These are phyloP conservation scores for Mortierella sp. DNA, from an alignment of 371 early-diverging fungal genomes.

Conservation along the genomic window DNA sequence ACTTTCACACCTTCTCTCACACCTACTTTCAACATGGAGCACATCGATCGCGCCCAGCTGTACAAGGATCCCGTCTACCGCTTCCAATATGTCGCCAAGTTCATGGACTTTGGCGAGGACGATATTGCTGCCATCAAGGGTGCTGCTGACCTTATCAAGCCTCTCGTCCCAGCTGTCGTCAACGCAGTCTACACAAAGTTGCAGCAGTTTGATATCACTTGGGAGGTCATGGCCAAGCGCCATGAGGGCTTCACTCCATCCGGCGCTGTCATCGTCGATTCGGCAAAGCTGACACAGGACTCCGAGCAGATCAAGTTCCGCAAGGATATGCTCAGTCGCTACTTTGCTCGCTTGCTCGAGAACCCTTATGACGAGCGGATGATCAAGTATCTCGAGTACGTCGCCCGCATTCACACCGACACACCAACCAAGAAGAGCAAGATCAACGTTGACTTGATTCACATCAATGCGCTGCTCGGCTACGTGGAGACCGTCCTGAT, in stretches of 20 bases:
- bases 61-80: constrained; percentile 79
- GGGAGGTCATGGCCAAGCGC: constrained; percentile 70
- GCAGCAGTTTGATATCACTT: constrained; percentile 71
- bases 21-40: constrained; percentile 48
- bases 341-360: constrained; percentile 76
- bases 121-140: constrained; percentile 72
- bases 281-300: constrained; percentile 63
- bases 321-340: constrained; percentile 79
- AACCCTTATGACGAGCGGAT: constrained; percentile 80
- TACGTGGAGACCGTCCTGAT: constrained; percentile 75
- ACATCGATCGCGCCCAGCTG: constrained; percentile 70
- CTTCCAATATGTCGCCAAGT: constrained; percentile 74
- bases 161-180: constrained; percentile 82
- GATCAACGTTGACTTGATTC: constrained; percentile 85
- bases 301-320: constrained; percentile 85
- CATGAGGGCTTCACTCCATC: constrained; percentile 72
- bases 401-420: constrained; percentile 77
- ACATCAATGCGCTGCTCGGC: constrained; percentile 81
- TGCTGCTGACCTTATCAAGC: constrained; percentile 71
- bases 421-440: constrained; percentile 79
- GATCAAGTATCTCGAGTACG: constrained; percentile 83
- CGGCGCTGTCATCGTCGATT: constrained; percentile 42
- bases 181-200: constrained; percentile 78
- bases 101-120: constrained; percentile 73
- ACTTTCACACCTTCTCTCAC: not conserved